Base-by-base conservation (phyloP, 176 grass and related monocot genomes). In the Zoysia japonica region DNA sequence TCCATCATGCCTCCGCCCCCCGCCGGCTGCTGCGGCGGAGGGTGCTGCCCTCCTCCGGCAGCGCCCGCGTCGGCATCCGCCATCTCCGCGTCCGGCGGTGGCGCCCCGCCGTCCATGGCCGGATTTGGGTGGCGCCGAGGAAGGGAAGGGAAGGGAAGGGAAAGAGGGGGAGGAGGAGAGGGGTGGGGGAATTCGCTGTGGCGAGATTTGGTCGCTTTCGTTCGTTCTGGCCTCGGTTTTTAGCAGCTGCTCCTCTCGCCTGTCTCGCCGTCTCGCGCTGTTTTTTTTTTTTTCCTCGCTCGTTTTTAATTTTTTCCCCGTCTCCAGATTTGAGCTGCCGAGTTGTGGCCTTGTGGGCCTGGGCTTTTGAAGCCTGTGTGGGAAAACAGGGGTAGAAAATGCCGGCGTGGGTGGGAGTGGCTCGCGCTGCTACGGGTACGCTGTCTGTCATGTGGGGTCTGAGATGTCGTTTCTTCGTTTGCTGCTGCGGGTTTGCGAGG, bases 11-110 rank as follows among this genome's bases (percentile, higher is more conserved):
- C 83, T 2, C 42, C 75, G 36, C 52, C 19, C 41, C 50, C 62
- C 11, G 61, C 39, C n/a, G 47, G 53, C 28, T 43, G 81, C 75
- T 49, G 78, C 28, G 28, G 28, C 28, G 28, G 28, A 28, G 28
- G 28, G 28, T 28, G 28, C 28, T 28, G 28, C 28, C 46, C 15
- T 16, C 44, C 52, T 1, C 53, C 78, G 1, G 28, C 28, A 28
- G 43, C 41, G 7, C 74, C 35, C 38, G 20, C 4, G 70, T 16
- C 87, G 13, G 89, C 93, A 54, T 96, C 93, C 48, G 75, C 47
- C 93, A 96, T 96, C 87, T 96, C 93, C 66, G 89, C 47, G 77
- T 96, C 93, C 62, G 93, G 78, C 68, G 79, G 82, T 77, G 53
- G 87, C 70, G 74, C 53, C 88, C 87, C 90, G 68, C 68, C 82